Percentiles rank a stretch among this genome's conserved stretches.
Evolutionary conservation across 176 grass and related monocot species (phyloP).

Genomic region (Oryza glaberrima): DNA sequence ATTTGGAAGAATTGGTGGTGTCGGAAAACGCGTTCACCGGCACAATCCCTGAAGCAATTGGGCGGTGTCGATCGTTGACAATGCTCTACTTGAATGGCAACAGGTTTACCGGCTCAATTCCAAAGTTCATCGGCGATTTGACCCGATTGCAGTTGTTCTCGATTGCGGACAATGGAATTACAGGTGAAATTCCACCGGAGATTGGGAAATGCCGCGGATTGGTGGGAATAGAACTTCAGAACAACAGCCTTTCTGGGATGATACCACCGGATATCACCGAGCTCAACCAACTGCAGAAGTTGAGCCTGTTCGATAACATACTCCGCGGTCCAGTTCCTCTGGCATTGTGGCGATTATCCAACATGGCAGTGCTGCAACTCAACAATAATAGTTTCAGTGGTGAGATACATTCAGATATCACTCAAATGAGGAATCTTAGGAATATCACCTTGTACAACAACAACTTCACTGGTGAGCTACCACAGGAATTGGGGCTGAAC

Average conservation of each 20-base stretch:
- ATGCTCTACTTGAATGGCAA: constrained; percentile 45
- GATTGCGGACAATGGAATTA: constrained; percentile 35
- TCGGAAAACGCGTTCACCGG: constrained; percentile 42
- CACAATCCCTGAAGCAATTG: constrained; percentile 31
- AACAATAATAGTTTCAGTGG: constrained; percentile 52
- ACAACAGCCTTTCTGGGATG: constrained; percentile 43
- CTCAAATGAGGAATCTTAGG: constrained; percentile 38
- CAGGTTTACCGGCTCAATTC: constrained; percentile 43
- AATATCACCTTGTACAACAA: constrained; percentile 46
- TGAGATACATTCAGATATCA: constrained; percentile 48
- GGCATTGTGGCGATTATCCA: constrained; percentile 25
- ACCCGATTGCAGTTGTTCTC: constrained; percentile 23
- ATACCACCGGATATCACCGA: constrained; percentile 39
- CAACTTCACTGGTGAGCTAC: constrained; percentile 51
- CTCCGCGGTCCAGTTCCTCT: constrained; percentile 42
- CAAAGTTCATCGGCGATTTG: constrained; percentile 31
- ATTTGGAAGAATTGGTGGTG: constrained; percentile 33
- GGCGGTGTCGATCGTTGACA: constrained; percentile 31
- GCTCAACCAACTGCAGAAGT: constrained; percentile 29
- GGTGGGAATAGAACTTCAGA: constrained; percentile 43
- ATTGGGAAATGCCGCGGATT: constrained; percentile 39
- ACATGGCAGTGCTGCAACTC: constrained; percentile 38
- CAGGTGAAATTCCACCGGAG: constrained; percentile 20
- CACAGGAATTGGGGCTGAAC: constrained; percentile 40
- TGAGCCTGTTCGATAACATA: constrained; percentile 53